phyloP scores from a whole-genome alignment of 345 rosid species.

The Pistacia atlantica region DNA sequence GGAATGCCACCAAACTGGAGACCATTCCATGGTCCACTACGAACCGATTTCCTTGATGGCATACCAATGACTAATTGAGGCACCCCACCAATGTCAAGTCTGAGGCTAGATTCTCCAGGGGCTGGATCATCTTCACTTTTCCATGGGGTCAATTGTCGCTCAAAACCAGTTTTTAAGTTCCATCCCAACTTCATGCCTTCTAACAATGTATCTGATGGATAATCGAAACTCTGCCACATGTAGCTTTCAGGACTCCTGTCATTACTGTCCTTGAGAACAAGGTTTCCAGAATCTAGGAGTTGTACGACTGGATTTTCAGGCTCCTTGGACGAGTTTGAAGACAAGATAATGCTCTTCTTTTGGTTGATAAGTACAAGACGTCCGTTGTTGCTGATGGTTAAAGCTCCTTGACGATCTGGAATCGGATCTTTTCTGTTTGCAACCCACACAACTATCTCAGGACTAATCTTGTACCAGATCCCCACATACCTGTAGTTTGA shows the following conservation, averaged over 20 bases:
- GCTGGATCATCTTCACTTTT: slow-evolving; percentile 40
- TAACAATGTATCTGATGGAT: neutral
- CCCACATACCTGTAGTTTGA: slow-evolving; percentile 41
- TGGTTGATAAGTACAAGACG: slow-evolving; percentile 32
- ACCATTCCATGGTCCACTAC: slow-evolving; percentile 42
- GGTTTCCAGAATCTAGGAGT: slow-evolving; percentile 47
- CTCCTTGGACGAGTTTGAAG: slow-evolving; percentile 24
- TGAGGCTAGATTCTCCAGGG: slow-evolving; percentile 20
- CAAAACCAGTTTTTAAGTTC: slow-evolving; percentile 14
- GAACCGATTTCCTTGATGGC: neutral
- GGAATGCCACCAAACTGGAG: slow-evolving; percentile 37
- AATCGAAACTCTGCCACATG: slow-evolving; percentile 17
- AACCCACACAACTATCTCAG: slow-evolving; percentile 42
- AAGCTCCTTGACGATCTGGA: slow-evolving; percentile 18
- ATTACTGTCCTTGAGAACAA: slow-evolving; percentile 33
- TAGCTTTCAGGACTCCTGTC: neutral
- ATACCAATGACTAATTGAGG: slow-evolving; percentile 24
- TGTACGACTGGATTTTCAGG: slow-evolving; percentile 29
- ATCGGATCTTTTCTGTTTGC: slow-evolving; percentile 43
- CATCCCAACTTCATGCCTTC: slow-evolving; percentile 50
- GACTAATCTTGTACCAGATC: slow-evolving; percentile 45
- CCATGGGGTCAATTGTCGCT: slow-evolving; percentile 38
- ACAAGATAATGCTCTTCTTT: slow-evolving; percentile 26
- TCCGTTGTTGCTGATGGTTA: slow-evolving; percentile 29
- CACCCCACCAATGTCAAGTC: slow-evolving; percentile 23